A percentile compares a stretch with the other conserved stretches of the same genome.
Evolutionary conservation across 352 stramenopile genomes (phyloP).

Genomic region (Phytophthora rubi): DNA sequence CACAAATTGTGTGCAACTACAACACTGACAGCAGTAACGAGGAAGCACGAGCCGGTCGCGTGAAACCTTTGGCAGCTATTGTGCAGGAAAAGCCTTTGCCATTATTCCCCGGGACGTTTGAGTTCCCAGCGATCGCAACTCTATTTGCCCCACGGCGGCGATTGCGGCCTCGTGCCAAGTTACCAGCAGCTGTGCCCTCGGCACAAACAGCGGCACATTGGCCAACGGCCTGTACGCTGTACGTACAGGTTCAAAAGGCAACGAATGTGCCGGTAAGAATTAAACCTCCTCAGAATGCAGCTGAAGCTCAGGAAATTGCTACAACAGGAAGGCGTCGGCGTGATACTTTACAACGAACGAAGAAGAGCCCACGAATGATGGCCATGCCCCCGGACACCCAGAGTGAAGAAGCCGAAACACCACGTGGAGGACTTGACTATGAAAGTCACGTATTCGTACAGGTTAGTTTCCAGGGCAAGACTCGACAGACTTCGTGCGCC

Average conservation of each 20-base stretch:
- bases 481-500: constrained; percentile 65
- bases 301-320: constrained; percentile 23
- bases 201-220: constrained; percentile 42
- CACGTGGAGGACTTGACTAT: constrained; percentile 20
- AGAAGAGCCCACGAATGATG: constrained; percentile 29
- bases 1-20: constrained; percentile 33
- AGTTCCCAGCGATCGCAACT: constrained; percentile 56
- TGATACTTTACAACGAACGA: constrained; percentile 28
- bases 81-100: constrained; percentile 87
- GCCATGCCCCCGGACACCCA: not conserved
- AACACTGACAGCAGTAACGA: constrained; percentile 26
- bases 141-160: constrained; percentile 65
- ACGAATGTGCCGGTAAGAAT: constrained; percentile 76
- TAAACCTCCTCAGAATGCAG: constrained; percentile 17
- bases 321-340: constrained; percentile 16
- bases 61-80: constrained; percentile 58
- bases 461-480: constrained; percentile 82
- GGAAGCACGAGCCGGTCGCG: constrained; percentile 29
- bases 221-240: constrained; percentile 72
- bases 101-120: constrained; percentile 71
- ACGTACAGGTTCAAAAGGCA: constrained; percentile 85
- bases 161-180: constrained; percentile 54
- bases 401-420: constrained; percentile 29
- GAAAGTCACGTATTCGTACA: constrained; percentile 82
- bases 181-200: constrained; percentile 16